Percentiles rank a stretch among this genome's conserved stretches.
Conservation (phyloP, 305 asterid species). For the Fraxinus dipetala region DNA sequence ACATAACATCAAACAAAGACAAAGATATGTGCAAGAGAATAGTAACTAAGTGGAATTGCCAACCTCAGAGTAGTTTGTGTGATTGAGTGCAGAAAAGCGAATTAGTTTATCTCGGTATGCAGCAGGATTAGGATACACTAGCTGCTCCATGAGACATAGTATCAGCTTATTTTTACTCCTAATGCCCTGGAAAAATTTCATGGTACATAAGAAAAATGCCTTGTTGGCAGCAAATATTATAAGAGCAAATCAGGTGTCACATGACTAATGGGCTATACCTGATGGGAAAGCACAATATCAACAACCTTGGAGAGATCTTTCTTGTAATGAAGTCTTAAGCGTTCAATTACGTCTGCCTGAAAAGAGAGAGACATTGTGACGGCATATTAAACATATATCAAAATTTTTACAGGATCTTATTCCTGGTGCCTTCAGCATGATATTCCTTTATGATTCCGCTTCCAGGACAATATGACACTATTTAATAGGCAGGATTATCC, state of each 20-base stretch:
- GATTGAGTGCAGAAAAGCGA: slow-evolving; percentile 84
- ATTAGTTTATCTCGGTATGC: slow-evolving; percentile 86
- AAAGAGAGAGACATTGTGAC: slow-evolving; percentile 28
- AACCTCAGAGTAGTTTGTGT: slow-evolving; percentile 92
- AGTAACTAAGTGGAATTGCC: slow-evolving; percentile 26
- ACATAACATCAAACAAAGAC: slow-evolving; percentile 13
- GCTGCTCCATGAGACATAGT: slow-evolving; percentile 89
- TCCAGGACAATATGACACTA: neutral
- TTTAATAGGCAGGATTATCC: too few relatives aligned
- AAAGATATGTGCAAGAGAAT: neutral
- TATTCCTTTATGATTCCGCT: neutral
- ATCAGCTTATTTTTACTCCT: slow-evolving; percentile 83
- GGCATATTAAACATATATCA: slow-evolving; percentile 18
- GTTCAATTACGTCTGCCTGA: slow-evolving; percentile 98
- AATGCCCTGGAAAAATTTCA: slow-evolving; percentile 58
- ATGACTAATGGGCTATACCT: slow-evolving; percentile 42
- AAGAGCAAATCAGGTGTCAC: slow-evolving; percentile 11
- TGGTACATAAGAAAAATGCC: neutral
- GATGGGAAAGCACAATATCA: slow-evolving; percentile 96
- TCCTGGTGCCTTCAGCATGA: slow-evolving; percentile 16
- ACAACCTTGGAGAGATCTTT: slow-evolving; percentile 89
- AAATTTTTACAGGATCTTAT: neutral
- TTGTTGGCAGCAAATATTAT: neutral
- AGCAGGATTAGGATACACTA: slow-evolving; percentile 98
- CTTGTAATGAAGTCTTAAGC: slow-evolving; percentile 83